Base-by-base conservation (phyloP, 2,329 filamentous ascomycete species). In the Phyllosticta citrichinensis region DNA sequence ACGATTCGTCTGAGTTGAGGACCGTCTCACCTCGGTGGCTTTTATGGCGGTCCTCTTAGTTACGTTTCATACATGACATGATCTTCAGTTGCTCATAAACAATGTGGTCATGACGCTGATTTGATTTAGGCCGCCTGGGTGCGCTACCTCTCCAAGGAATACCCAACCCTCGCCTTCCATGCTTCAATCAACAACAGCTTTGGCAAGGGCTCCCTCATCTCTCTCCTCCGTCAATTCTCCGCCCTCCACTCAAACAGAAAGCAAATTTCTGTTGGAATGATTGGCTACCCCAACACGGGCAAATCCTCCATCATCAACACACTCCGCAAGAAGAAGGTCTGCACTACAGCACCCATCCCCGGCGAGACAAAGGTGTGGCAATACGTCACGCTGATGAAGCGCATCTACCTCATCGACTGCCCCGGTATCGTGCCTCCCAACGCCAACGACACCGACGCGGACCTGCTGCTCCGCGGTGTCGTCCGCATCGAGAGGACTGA, bases 1-100 rank as follows among this genome's bases (percentile, higher is more conserved):
- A 81, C 94, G 90, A 87, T 87, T 88, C 87, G 86, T 90, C 88
- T 91, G 93, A 97, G 94, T 97, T 97, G 94, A 97, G 88, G 80
- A 80, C 84, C 85, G 83, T 83, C 84, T 83, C 83, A 81, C 77
- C 83, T 74, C 72, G 68, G 77, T 71, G 71, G 81, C 81, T 78
- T 77, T 77, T 77, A 78, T 92, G 86, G 88, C 84, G 84, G 83
- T 83, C 81, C 89, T 97, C 94, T 96, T 99, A 99, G 94, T 97
- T 88, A 90, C 88, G 89, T 89, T 87, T 88, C 92, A 93, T 83
- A 99, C 87, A 92, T 85, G 64, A 60, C 51, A 68, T 68, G 64
- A 63, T 68, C 56, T 64, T 66, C 57, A 66, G 69, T 64, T 66
- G 65, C 64, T 69, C 67, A 64, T 66, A 63, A 62, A 65, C 69